Conservation (phyloP, 2,329 filamentous ascomycete species). For the Pyrenochaeta sp. region DNA sequence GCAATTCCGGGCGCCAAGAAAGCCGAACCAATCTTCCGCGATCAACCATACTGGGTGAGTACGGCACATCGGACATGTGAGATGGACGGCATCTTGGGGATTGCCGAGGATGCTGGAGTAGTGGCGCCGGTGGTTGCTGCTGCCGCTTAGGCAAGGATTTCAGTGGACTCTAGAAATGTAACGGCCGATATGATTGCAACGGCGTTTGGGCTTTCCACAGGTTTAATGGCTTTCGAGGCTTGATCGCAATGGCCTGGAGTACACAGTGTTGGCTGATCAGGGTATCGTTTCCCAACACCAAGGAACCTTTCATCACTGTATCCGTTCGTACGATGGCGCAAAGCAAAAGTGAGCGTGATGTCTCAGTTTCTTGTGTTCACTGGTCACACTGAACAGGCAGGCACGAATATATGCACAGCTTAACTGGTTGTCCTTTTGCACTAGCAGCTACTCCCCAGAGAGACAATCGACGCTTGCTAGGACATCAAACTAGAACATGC, state of each 20-base stretch:
- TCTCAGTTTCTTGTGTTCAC: too few species aligned
- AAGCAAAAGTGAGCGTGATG: too few species aligned
- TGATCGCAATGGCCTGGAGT: background rate
- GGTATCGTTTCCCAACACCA: background rate
- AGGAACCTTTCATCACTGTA: background rate
- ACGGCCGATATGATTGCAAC: background rate
- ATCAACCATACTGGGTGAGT: background rate
- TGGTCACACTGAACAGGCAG: too few species aligned
- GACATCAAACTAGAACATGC: too few species aligned
- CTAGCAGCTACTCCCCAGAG: too few species aligned
- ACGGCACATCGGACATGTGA: background rate
- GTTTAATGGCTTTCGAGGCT: background rate
- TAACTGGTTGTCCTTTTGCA: too few species aligned
- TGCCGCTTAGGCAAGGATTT: background rate
- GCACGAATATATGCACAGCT: too few species aligned
- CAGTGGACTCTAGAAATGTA: background rate
- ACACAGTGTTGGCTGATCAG: background rate
- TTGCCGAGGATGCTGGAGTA: background rate
- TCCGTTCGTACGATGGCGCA: too few species aligned
- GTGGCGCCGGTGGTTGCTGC: background rate
- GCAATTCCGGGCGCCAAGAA: slow-evolving; percentile 31
- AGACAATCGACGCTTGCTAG: too few species aligned
- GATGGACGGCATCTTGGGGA: background rate
- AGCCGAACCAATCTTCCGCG: slow-evolving; percentile 4
- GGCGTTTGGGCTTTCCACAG: background rate